Evolutionary conservation across 1,284 basidiomycete species (phyloP), one percentile per base, ranked within the genome.

Genomic region (Melampsora larici-populina): DNA sequence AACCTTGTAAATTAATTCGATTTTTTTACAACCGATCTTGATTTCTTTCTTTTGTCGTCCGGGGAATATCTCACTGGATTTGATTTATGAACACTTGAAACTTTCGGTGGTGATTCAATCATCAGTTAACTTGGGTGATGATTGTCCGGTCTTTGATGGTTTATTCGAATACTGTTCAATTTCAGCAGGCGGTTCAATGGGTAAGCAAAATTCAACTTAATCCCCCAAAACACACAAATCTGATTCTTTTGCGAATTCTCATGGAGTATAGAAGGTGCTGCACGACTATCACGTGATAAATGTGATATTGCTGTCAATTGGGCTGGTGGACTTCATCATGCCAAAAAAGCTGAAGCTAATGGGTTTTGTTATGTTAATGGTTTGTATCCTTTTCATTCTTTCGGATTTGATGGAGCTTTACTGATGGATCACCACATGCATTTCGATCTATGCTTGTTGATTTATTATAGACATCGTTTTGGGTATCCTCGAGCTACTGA

Each of bases 331-430:
- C 86, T 99, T 73, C 96, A 99, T 84, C 96, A 99, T 83, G 94
- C 96, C 1, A 99, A 99, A 86, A 99, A 98, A 86, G 93, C 94
- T 63, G 97, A 99, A 85, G 96, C 96, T 0, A 95, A 92, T 81
- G 96, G 96, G 0, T 99, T 99, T 85, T 99, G 96, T 85, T 99
- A 98, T 84, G 93, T 99, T 69, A 99, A 99, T 83, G 95, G 94
- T 94, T 4, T 58, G 79, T 40, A 31, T 63, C 15, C n/a, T 1
- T 43, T 24, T 26, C 60, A 78, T 84, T 81, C 15, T 17, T 26
- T 83, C 33, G 1, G 40, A 43, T 43, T 24, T 78, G 43, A 55
- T 17, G 15, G 15, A 17, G 17, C 17, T 46, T 46, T 46, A 18
- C 46, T 46, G 46, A 46, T 18, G 17, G 13, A 5, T 18, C 15